phyloP scores from a whole-genome alignment of 2,329 filamentous ascomycete species.

The Geoglossum cookeanum region DNA sequence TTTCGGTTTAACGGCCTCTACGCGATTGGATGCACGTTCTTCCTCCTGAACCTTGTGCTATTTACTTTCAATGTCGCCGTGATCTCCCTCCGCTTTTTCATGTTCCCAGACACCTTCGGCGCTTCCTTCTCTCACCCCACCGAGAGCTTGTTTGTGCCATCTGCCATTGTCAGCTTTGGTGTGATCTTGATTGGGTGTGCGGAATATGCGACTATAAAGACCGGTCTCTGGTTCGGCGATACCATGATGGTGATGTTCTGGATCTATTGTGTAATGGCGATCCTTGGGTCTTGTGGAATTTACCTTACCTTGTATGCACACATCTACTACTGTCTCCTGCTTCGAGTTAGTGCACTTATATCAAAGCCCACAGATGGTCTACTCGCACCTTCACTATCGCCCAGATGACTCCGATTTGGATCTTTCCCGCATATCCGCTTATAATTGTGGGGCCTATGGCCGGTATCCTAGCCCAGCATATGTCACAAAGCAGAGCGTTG shows the following conservation, averaged over 20 bases:
- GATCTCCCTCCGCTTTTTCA: constrained; percentile 48
- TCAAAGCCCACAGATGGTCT: constrained; percentile 30
- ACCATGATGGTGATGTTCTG: constrained; percentile 53
- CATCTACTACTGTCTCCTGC: constrained; percentile 5
- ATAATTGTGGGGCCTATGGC: constrained; percentile 60
- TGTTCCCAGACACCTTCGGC: constrained; percentile 49
- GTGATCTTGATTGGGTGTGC: constrained; percentile 63
- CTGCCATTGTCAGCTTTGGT: constrained; percentile 47
- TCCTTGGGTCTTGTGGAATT: constrained; percentile 47
- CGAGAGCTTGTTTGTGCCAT: constrained; percentile 59
- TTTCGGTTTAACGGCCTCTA: constrained; percentile 27
- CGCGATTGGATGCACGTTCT: constrained; percentile 29
- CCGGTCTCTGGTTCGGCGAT: constrained; percentile 40
- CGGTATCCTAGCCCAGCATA: constrained; percentile 32
- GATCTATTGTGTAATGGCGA: constrained; percentile 50
- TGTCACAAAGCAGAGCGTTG: constrained; percentile 26
- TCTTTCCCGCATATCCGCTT: constrained; percentile 69
- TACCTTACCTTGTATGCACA: constrained; percentile 48
- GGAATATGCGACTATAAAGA: constrained; percentile 49
- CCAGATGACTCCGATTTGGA: constrained; percentile 72
- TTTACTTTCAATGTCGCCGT: constrained; percentile 45
- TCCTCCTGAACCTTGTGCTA: constrained; percentile 41
- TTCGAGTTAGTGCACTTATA: neutral
- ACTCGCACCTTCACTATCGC: constrained; percentile 53
- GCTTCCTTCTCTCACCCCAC: constrained; percentile 57